These are phyloP conservation scores for Malassezia pachydermatis DNA, from an alignment of 1,284 basidiomycete species.

Conservation along the genomic window DNA sequence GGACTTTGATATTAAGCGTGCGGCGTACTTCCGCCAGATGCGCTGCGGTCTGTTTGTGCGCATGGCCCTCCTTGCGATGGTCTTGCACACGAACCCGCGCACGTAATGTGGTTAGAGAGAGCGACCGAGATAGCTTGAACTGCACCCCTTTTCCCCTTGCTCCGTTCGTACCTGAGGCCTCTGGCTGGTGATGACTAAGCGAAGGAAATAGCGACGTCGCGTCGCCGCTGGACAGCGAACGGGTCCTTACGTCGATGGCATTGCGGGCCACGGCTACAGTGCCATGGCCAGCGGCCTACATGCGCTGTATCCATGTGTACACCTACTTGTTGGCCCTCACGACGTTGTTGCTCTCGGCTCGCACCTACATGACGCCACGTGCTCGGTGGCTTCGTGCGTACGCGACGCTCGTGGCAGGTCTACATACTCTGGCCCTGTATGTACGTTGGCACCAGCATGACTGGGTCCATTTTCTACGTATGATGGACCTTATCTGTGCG, in stretches of 20 bases:
- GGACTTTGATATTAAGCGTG: slow-evolving; percentile 85
- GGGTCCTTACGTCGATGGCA: not conserved
- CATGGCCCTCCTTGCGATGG: slow-evolving; percentile 46
- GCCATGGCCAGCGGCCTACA: not conserved
- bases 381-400: not conserved
- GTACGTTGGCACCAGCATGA: not conserved
- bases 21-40: slow-evolving; percentile 98
- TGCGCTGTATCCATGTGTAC: not conserved
- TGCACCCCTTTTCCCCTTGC: too few species aligned
- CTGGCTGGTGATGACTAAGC: too few species aligned
- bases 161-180: too few species aligned
- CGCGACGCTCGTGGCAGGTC: not conserved
- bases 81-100: too few species aligned
- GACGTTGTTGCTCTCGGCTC: not conserved
- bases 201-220: not conserved
- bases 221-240: not conserved
- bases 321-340: not conserved
- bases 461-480: not conserved
- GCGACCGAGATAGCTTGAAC: too few species aligned
- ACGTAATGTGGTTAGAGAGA: too few species aligned
- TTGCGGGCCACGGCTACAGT: slow-evolving; percentile 2
- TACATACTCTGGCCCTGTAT: not conserved
- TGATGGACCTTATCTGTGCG: not conserved
- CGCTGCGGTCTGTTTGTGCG: slow-evolving; percentile 76
- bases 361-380: not conserved